These are phyloP conservation scores for Penicillium paradoxum DNA, from an alignment of 495 filamentous ascomycete genomes.

Conservation along the genomic window DNA sequence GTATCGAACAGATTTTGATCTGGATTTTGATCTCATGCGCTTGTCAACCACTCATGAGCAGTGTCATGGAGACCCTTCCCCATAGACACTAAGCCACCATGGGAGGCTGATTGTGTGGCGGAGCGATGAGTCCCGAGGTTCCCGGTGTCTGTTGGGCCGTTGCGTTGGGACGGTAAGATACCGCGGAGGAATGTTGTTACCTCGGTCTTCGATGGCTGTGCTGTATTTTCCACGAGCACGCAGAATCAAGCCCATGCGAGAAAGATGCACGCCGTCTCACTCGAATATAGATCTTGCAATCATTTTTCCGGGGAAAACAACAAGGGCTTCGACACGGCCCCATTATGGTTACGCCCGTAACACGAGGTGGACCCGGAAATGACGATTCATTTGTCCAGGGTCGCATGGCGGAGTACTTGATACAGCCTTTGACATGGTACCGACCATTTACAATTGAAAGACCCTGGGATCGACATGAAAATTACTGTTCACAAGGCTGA, in stretches of 20 bases:
- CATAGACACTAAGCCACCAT: slow-evolving; percentile 1
- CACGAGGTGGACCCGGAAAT: slow-evolving; percentile 11
- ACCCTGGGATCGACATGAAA: slow-evolving; percentile 8
- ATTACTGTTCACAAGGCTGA: slow-evolving; percentile 10
- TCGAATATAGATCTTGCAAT: slow-evolving; percentile 1
- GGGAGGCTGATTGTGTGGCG: background rate
- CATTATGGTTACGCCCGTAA: background rate
- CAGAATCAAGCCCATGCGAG: background rate
- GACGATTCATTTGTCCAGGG: slow-evolving; percentile 8
- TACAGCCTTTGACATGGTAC: background rate
- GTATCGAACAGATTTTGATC: background rate
- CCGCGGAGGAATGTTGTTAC: slow-evolving; percentile 2
- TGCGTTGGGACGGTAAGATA: slow-evolving; percentile 13
- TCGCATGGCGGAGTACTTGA: background rate
- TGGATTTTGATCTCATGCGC: background rate
- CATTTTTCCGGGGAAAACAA: background rate
- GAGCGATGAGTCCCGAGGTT: slow-evolving; percentile 1
- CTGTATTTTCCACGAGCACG: background rate
- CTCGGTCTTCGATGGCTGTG: slow-evolving; percentile 6
- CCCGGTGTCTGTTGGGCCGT: slow-evolving; percentile 5
- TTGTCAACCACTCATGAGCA: background rate
- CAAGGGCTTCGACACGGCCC: background rate
- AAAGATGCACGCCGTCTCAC: background rate
- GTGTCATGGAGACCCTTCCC: slow-evolving; percentile 12
- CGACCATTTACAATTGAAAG: background rate